These are phyloP conservation scores for Debaryomyces hansenii DNA, from an alignment of 805 yeast genomes.

Conservation along the genomic window DNA sequence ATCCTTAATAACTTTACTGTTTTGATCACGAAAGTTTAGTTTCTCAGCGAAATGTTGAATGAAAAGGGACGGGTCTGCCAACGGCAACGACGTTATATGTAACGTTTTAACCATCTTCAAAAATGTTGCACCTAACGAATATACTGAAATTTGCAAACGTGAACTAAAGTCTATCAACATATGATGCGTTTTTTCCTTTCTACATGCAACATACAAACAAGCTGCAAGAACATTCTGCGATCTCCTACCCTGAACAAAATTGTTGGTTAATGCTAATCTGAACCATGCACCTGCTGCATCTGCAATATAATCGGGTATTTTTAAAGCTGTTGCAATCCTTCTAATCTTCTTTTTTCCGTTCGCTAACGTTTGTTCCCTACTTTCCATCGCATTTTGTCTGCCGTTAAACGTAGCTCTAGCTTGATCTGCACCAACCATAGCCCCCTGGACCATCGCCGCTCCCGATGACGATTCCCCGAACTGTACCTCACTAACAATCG, in stretches of 20 bases:
- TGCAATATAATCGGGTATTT: slow-evolving; percentile 79
- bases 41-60: slow-evolving; percentile 92
- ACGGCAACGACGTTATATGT: slow-evolving; percentile 73
- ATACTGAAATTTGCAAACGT: slow-evolving; percentile 84
- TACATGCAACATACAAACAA: slow-evolving; percentile 91
- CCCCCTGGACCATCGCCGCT: slow-evolving; percentile 94
- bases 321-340: slow-evolving; percentile 75
- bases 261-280: slow-evolving; percentile 77
- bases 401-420: slow-evolving; percentile 67
- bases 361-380: slow-evolving; percentile 83
- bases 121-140: slow-evolving; percentile 94
- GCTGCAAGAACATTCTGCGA: slow-evolving; percentile 96
- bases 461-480: slow-evolving; percentile 92
- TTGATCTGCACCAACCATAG: slow-evolving; percentile 88
- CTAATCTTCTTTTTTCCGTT: slow-evolving; percentile 80
- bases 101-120: slow-evolving; percentile 86
- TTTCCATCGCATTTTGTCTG: slow-evolving; percentile 73
- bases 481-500: slow-evolving; percentile 92
- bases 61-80: slow-evolving; percentile 92
- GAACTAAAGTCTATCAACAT: slow-evolving; percentile 96
- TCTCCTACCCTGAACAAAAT: slow-evolving; percentile 95
- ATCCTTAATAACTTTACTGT: slow-evolving; percentile 76
- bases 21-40: slow-evolving; percentile 74
- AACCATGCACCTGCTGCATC: slow-evolving; percentile 91
- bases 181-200: slow-evolving; percentile 87